Evolutionary conservation across 129 eudicot genomes (phyloP).

Genomic region (Erigeron canadensis): DNA sequence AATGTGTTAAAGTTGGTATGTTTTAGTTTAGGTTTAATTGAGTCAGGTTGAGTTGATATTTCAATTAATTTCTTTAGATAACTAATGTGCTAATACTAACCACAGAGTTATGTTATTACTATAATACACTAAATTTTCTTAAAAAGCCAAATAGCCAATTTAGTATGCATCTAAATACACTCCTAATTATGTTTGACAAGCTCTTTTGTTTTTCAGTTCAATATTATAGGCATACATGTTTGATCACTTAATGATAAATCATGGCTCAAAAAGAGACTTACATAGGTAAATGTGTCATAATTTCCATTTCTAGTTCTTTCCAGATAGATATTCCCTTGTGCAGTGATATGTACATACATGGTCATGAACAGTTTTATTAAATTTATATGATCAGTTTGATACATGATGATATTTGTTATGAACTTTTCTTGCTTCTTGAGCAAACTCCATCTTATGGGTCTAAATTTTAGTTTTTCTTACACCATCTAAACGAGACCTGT

Average conservation of each 20-base stretch:
- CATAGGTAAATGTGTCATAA: neutral
- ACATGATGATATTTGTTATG: neutral
- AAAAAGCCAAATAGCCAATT: neutral
- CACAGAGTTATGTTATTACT: neutral
- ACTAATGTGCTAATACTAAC: neutral
- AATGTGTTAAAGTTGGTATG: neutral
- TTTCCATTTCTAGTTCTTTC: neutral
- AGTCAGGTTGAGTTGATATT: neutral
- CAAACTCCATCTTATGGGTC: neutral
- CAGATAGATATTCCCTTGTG: neutral
- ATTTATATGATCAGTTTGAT: neutral
- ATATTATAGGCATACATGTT: neutral
- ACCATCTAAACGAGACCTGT: neutral
- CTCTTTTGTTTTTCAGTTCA: neutral
- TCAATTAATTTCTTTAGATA: neutral
- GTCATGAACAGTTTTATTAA: no score
- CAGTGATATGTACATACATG: no score
- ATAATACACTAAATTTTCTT: neutral
- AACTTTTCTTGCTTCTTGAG: neutral
- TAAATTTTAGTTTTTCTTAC: neutral
- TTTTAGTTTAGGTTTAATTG: neutral
- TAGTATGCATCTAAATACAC: neutral
- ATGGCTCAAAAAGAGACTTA: neutral
- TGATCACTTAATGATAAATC: neutral
- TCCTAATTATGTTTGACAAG: neutral